Evolutionary conservation across 2,329 filamentous ascomycete species (phyloP).

Genomic region (Karstenula rhodostoma): DNA sequence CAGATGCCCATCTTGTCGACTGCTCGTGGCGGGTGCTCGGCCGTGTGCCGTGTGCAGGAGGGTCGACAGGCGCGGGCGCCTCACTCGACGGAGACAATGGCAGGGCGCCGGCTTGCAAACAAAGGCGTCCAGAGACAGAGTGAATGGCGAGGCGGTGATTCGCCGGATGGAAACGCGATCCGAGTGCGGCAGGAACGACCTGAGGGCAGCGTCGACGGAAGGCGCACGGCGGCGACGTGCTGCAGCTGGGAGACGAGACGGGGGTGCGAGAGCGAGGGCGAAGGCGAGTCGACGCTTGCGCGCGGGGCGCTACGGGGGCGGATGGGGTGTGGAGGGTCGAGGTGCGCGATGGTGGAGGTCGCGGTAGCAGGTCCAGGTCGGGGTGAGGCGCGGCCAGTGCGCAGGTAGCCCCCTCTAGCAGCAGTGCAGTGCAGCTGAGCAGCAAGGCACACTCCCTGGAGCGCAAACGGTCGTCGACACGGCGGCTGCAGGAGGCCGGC

Average conservation of each 20-base stretch:
- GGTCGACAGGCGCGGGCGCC: slow-evolving; percentile 8
- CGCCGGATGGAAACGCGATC: slow-evolving; percentile 32
- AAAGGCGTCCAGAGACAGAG: slow-evolving; percentile 24
- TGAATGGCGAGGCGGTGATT: slow-evolving; percentile 31
- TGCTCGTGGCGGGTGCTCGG: slow-evolving; percentile 38
- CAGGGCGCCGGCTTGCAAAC: slow-evolving; percentile 18
- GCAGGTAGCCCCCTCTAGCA: slow-evolving; percentile 7
- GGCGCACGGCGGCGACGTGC: slow-evolving; percentile 4
- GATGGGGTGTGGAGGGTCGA: slow-evolving; percentile 9
- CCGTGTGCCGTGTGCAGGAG: slow-evolving; percentile 17
- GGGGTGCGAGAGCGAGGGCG: not conserved
- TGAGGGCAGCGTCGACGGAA: not conserved
- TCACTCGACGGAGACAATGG: slow-evolving; percentile 31
- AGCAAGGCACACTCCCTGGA: slow-evolving; percentile 3
- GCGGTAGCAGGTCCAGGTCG: slow-evolving; percentile 10
- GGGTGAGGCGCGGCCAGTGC: slow-evolving; percentile 12
- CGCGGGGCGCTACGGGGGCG: slow-evolving; percentile 10
- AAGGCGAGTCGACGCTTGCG: slow-evolving; percentile 1
- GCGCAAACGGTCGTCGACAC: not conserved
- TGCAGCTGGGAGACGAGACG: not conserved
- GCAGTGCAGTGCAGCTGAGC: slow-evolving; percentile 4
- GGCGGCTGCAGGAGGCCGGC: not conserved
- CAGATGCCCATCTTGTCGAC: slow-evolving; percentile 82
- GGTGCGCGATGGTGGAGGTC: slow-evolving; percentile 12
- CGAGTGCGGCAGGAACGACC: slow-evolving; percentile 2